Conservation (phyloP, 768 basidiomycete genomes). For the Pleurotus pulmonarius region DNA sequence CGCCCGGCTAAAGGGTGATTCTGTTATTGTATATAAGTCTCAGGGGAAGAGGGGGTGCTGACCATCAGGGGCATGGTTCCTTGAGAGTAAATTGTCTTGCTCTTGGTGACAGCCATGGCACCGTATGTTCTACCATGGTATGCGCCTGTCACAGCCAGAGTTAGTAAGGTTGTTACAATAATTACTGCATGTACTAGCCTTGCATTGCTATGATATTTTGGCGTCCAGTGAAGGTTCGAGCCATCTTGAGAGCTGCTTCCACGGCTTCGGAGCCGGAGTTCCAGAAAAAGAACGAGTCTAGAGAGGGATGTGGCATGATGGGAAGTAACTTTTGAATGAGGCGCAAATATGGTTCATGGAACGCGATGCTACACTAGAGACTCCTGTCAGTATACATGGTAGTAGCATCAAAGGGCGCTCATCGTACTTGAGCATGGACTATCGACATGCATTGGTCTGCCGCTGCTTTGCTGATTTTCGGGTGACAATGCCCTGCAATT, state of each 20-base stretch:
- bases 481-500: constrained; percentile 77
- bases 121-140: constrained; percentile 95
- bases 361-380: constrained; percentile 81
- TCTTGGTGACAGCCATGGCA: constrained; percentile 89
- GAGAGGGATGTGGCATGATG: constrained; percentile 84
- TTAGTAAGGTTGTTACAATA: neutral
- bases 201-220: constrained; percentile 94
- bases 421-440: constrained; percentile 69
- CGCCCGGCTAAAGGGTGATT: constrained; percentile 59
- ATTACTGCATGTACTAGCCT: constrained; percentile 33
- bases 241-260: constrained; percentile 88
- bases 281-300: constrained; percentile 97
- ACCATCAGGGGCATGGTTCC: constrained; percentile 84
- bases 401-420: no score
- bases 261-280: constrained; percentile 95
- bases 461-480: constrained; percentile 80
- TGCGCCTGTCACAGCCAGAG: constrained; percentile 38
- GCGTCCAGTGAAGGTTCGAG: constrained; percentile 68
- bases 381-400: neutral
- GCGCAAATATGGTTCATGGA: constrained; percentile 80
- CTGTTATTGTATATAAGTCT: no score
- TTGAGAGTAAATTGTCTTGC: constrained; percentile 88
- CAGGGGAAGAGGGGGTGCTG: constrained; percentile 12
- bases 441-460: constrained; percentile 83
- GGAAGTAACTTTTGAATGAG: constrained; percentile 85